Base-by-base conservation (phyloP, 352 stramenopile genomes). In the Pythium aristosporum region DNA sequence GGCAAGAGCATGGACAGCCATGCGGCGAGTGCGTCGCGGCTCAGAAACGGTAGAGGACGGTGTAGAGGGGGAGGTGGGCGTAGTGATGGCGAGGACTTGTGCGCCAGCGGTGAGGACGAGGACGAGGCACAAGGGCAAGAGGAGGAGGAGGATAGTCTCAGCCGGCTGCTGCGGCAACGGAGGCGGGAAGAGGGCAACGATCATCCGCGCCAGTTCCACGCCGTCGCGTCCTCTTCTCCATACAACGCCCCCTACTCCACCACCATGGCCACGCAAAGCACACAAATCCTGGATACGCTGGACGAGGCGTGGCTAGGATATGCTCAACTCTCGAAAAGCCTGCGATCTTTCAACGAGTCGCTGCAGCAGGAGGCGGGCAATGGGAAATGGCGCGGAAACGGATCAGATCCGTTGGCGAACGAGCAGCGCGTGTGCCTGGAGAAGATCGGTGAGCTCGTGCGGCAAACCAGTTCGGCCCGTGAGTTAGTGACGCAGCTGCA, bases 231-330 rank as follows among this genome's bases (percentile, higher is more conserved):
- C 54, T 9, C 20, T 20, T 12, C 28, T 30, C 56, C 37, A 18
- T 16, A 15, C 41, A n/a, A 3, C 42, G 18, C 8, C 23, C 52
- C 12, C 28, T 57, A 48, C 25, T 30, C 25, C 25, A 9, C n/a
- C 30, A 47, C 56, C 18, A 48, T 75, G 50, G 57, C 64, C 6
- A 44, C 57, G 15, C 64, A 47, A 16, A 73, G 68, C 54, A 44
- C 61, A 15, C 68, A 69, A 49, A 53, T 78, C 47, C 59, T 75
- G 61, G 43, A 59, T 1, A 69, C 65, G 21, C 52, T 77, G 63
- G 68, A 78, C 46, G 65, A 73, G 25, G 71, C 68, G 30, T 76
- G 71, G 71, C 61, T 78, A 10, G 65, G 71, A n/a, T 78, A 75
- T 44, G 71, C 71, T 0, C 65, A 56, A 15, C 57, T 78, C 42